These are phyloP conservation scores for Mallotus nudiflorus DNA, from an alignment of 345 rosid genomes.

Conservation along the genomic window DNA sequence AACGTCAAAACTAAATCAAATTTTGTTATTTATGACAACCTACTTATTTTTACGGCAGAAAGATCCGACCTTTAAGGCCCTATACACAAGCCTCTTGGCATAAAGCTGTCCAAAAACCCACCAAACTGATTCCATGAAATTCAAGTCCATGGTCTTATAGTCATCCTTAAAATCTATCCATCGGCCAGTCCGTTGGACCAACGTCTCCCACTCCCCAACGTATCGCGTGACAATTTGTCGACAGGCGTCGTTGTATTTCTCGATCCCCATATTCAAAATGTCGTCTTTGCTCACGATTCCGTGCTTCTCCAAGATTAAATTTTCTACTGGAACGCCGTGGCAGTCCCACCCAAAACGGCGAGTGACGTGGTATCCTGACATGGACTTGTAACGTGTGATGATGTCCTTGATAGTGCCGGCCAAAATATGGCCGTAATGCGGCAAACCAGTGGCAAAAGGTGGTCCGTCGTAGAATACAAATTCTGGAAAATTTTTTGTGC, in stretches of 20 bases:
- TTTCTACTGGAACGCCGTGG: conserved; percentile 93
- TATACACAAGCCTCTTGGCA: conserved; percentile 74
- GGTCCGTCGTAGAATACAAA: conserved; percentile 96
- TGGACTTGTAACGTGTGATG: conserved; percentile 86
- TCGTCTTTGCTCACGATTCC: conserved; percentile 64
- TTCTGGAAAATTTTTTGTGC: too few relatives aligned
- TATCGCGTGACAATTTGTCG: conserved; percentile 82
- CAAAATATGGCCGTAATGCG: conserved; percentile 96
- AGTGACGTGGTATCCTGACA: conserved; percentile 87
- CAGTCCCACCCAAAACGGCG: conserved; percentile 99
- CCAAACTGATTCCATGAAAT: conserved; percentile 94
- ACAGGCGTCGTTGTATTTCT: conserved; percentile 85
- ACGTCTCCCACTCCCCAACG: conserved; percentile 85
- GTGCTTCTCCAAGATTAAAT: conserved; percentile 84
- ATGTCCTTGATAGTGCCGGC: conserved; percentile 97
- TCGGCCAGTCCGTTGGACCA: conserved; percentile 73
- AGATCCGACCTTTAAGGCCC: conserved; percentile 92
- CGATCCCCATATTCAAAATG: conserved; percentile 76
- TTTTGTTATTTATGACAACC: too few relatives aligned
- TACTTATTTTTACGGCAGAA: too few relatives aligned
- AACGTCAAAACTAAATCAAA: background rate
- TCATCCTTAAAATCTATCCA: conserved; percentile 94
- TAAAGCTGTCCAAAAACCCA: conserved; percentile 91
- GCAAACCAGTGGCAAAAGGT: conserved; percentile 96
- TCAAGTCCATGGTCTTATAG: conserved; percentile 90